A percentile compares a stretch with the other conserved stretches of the same genome.
Conservation (phyloP, 179 eudicot species). For the Drosera spatulata region DNA sequence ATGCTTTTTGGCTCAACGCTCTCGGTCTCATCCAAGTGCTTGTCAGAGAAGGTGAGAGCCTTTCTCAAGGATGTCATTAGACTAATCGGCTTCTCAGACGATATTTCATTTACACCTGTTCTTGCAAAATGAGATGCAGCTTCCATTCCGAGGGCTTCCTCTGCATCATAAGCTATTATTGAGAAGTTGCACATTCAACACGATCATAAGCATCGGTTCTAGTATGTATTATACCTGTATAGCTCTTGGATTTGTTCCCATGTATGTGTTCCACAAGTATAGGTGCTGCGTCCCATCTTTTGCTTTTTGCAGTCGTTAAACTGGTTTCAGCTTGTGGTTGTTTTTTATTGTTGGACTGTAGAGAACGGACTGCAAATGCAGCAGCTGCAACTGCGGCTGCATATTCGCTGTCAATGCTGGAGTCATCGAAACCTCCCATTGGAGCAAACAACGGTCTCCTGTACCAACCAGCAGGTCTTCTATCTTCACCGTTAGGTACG, state of each 20-base stretch:
- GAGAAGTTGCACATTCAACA: no score
- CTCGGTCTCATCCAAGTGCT: conserved; percentile 6
- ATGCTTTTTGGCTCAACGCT: conserved; percentile 16
- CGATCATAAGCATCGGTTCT: no score
- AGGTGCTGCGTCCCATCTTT: no score
- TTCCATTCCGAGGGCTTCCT: not conserved
- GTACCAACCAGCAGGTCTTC: conserved; percentile 48
- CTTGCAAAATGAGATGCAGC: conserved; percentile 4
- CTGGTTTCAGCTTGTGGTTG: no score
- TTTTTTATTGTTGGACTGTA: no score
- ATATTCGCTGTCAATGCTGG: conserved; percentile 28
- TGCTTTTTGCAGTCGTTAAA: no score
- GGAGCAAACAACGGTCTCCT: conserved; percentile 39
- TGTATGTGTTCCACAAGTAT: no score
- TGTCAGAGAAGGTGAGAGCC: conserved; percentile 29
- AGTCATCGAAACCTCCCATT: conserved; percentile 29
- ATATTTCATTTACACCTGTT: not conserved
- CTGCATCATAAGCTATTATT: not conserved
- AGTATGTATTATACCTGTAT: no score
- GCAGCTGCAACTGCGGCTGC: conserved; percentile 79
- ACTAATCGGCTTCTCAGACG: conserved; percentile 6
- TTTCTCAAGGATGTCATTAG: conserved; percentile 17
- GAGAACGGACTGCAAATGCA: conserved; percentile 40
- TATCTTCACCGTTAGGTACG: conserved; percentile 23
- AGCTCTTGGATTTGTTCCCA: no score